Evolutionary conservation across 2,329 filamentous ascomycete species (phyloP), one percentile per base, ranked within the genome.

Genomic region (Cordyceps cicadae): DNA sequence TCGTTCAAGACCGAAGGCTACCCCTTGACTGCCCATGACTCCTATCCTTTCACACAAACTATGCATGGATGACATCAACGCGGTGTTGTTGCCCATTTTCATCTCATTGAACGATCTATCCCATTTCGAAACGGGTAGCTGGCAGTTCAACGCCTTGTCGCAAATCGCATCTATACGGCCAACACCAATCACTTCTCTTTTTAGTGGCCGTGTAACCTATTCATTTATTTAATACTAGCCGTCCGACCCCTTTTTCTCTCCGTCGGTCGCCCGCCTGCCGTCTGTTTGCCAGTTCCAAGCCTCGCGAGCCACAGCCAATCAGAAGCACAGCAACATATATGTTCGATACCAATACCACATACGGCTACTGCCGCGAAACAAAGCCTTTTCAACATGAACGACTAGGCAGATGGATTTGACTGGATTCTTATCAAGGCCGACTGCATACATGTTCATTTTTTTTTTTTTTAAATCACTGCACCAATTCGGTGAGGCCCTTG

Each of bases 201-300:
- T 24, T n/a, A 12, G 24, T 50, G 34, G 59, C 46, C 32, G 52
- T 60, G 48, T 60, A 41, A 54, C 58, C 49, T 59, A 59, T 45
- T 46, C 26, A 26, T 39, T 41, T 60, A 53, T 54, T 49, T 60
- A 60, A 60, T 60, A 54, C 58, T 54, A 60, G 50, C 58, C 48
- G 43, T 60, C 32, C 32, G 51, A 60, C 58, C 29, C 29, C 29
- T 49, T 50, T 12, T 62, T 34, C 15, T 34, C 15, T 50, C 43
- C 41, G 26, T 41, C 39, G 49, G 60, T 49, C 45, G 43, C 21
- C 46, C 34, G 12, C 43, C 24, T 37, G 59, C 19, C 46, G 39
- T 61, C n/a, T 52, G 39, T 17, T 15, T 56, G 9, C 21, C 24
- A 39, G 7, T 29, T n/a, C 17, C 21, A 51, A 58, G 46, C 21